Evolutionary conservation across 352 stramenopile species (phyloP).

Genomic region (Globisporangium alternatum): DNA sequence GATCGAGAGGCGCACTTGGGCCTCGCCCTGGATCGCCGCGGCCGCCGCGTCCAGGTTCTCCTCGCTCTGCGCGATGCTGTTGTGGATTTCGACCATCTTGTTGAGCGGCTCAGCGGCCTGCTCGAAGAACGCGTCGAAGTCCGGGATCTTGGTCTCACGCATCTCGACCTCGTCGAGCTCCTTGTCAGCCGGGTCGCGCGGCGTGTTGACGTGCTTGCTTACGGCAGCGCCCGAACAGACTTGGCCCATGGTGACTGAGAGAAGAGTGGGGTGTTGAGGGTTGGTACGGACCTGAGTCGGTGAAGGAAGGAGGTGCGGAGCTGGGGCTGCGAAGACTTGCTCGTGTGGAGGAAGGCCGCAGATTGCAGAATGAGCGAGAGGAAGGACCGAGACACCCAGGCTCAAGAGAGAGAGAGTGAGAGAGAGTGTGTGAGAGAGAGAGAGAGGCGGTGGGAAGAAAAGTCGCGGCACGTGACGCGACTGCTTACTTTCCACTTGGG

Average conservation of each 20-base stretch:
- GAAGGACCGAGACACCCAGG: not conserved
- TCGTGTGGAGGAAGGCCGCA: conserved; percentile 28
- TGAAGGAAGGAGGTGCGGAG: conserved; percentile 1
- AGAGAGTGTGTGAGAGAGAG: not conserved
- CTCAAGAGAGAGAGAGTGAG: not conserved
- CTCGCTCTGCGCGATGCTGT: conserved; percentile 51
- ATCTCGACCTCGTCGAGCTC: conserved; percentile 30
- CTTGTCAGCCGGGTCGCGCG: conserved; percentile 28
- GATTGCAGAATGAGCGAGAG: conserved; percentile 31
- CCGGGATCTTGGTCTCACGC: conserved; percentile 25
- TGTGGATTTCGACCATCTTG: conserved; percentile 34
- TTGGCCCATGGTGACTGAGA: conserved; percentile 44
- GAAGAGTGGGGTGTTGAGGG: not conserved
- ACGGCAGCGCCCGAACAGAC: conserved; percentile 46
- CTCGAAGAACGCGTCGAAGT: conserved; percentile 28
- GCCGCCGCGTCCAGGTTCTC: conserved; percentile 50
- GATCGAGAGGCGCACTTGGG: conserved; percentile 33
- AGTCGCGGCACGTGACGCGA: not conserved
- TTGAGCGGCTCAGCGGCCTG: conserved; percentile 19
- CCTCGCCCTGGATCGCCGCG: conserved; percentile 46
- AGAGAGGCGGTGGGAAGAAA: not conserved
- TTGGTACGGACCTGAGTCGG: not conserved
- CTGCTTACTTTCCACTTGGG: not conserved
- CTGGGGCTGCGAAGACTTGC: not conserved
- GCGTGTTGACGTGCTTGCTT: conserved; percentile 27